Evolutionary conservation across 768 basidiomycete species (phyloP), one percentile per base, ranked within the genome.

Genomic region (Pleurotus tuber-regium): DNA sequence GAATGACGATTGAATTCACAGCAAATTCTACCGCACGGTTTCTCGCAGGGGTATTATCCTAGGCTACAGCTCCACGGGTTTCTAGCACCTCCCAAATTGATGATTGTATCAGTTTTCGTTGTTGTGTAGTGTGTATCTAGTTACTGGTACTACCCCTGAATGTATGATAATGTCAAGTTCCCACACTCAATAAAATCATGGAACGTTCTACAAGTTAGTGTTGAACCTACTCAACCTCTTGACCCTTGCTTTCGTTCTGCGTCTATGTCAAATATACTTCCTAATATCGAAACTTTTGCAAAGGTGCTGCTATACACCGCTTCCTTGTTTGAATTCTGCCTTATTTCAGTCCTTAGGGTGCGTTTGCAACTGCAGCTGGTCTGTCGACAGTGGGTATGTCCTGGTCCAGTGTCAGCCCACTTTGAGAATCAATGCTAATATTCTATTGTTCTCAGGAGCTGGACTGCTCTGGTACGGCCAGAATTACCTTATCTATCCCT

Each of bases 401-500:
- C 16, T 39, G n/a, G 10, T 19, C 8, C 36, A 26, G 24, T 16
- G 38, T 44, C 29, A 10, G 28, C 28, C 31, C 25, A 52, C 52
- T 18, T 18, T 11, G n/a, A 16, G 30, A 4, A 19, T 23, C 29
- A 33, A 31, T 30, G n/a, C 14, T 42, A 30, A 44, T 54, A 41
- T 61, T 49, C 39, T 50, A 29, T 40, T 31, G 52, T 5, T 14
- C 19, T 18, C 57, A 89, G 88, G 83, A 53, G 79, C 78, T 43
- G 85, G 87, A 8, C 75, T 94, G 29, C 77, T 92, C 14, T 93
- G 88, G 67, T 87, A 88, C 57, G 91, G 89, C 24, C 94, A 98
- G 65, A 87, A 86, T 63, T 87, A 80, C 58, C 74, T 98, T 47
- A 95, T 98, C 64, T 98, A 96, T 65, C 94, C 94, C 1, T 86